These are phyloP conservation scores for Xylariaceae sp. DNA, from an alignment of 2,329 filamentous ascomycete species.

Conservation along the genomic window DNA sequence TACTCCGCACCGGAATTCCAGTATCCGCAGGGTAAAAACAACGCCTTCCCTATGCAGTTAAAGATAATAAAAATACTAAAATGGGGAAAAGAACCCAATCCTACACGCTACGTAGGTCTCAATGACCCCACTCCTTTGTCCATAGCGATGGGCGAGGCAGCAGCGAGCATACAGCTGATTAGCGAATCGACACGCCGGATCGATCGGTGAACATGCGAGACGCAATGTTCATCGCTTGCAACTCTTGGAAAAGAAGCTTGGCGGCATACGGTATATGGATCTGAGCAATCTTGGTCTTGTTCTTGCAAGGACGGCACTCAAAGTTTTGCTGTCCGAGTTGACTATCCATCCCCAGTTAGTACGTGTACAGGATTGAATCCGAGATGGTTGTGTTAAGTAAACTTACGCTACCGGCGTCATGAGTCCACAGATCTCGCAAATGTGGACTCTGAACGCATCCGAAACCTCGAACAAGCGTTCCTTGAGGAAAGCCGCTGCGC, in stretches of 20 bases:
- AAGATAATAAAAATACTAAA: background rate
- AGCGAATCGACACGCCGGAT: constrained; percentile 71
- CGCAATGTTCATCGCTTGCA: constrained; percentile 98
- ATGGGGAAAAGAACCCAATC: background rate
- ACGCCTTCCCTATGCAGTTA: constrained; percentile 27
- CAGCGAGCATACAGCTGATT: constrained; percentile 19
- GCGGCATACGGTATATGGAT: constrained; percentile 97
- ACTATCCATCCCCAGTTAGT: constrained; percentile 41
- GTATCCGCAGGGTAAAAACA: constrained; percentile 3
- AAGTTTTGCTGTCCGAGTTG: constrained; percentile 95
- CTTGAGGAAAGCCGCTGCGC: constrained; percentile 94
- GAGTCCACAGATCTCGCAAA: constrained; percentile 96
- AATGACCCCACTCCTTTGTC: no score
- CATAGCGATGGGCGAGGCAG: no score
- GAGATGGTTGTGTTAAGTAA: constrained; percentile 1
- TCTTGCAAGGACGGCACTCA: constrained; percentile 96
- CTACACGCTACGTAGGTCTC: no score
- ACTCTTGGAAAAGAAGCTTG: constrained; percentile 96
- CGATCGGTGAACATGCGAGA: constrained; percentile 93
- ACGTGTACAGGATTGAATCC: background rate
- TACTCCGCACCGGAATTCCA: background rate
- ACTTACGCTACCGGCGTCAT: constrained; percentile 99
- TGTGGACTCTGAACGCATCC: constrained; percentile 95
- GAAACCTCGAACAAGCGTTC: constrained; percentile 96
- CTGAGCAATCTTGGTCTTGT: constrained; percentile 98